These are phyloP conservation scores for Sugiyamaella paludigena DNA, from an alignment of 1,139 yeast species.

Conservation along the genomic window DNA sequence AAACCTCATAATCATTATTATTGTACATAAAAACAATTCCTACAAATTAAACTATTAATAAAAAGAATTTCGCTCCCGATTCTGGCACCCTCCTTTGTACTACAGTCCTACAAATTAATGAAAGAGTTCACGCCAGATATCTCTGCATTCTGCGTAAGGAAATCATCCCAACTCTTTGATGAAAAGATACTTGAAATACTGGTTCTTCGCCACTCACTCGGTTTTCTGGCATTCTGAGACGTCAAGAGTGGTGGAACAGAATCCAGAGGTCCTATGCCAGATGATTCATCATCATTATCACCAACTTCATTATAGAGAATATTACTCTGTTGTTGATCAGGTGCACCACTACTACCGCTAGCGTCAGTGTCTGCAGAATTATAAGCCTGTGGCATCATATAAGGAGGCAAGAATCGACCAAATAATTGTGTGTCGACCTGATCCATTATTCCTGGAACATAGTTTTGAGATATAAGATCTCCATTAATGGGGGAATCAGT, in stretches of 20 bases:
- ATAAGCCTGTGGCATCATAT: slow-evolving; percentile 48
- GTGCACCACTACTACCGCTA: not conserved
- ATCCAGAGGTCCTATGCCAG: not conserved
- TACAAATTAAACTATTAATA: slow-evolving; percentile 1
- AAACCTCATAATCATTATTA: slow-evolving; percentile 5
- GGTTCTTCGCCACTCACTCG: slow-evolving; percentile 1
- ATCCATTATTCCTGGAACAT: slow-evolving; percentile 80
- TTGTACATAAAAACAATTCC: slow-evolving; percentile 4
- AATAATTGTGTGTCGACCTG: slow-evolving; percentile 78
- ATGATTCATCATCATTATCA: not conserved
- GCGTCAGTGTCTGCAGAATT: not conserved
- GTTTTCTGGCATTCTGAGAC: not conserved
- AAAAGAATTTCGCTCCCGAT: not conserved
- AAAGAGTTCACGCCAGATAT: slow-evolving; percentile 32
- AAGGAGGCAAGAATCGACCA: slow-evolving; percentile 80
- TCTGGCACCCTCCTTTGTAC: not conserved
- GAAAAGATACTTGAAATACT: slow-evolving; percentile 21
- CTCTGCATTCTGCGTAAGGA: slow-evolving; percentile 31
- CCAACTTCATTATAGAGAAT: no score
- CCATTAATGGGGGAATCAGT: not conserved
- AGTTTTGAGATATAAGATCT: slow-evolving; percentile 29
- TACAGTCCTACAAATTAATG: slow-evolving; percentile 15
- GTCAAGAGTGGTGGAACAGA: not conserved
- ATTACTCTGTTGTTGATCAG: no score
- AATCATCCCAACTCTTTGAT: slow-evolving; percentile 34